These are phyloP conservation scores for Diospyros kaki DNA, from an alignment of 148 eudicot genomes.

Conservation along the genomic window DNA sequence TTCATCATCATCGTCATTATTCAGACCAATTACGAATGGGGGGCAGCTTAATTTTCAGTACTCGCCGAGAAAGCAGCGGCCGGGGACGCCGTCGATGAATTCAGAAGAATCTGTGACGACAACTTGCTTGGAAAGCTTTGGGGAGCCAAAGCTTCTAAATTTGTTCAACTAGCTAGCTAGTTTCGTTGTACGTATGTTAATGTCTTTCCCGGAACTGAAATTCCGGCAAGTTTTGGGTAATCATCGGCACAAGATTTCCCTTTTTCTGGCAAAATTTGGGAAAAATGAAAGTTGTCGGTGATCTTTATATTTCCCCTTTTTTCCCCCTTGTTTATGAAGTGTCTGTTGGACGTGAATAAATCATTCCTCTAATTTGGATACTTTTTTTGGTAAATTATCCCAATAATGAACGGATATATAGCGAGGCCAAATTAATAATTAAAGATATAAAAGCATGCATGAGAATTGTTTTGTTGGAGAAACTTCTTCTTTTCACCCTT, in stretches of 20 bases:
- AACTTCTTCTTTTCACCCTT: too few relatives aligned
- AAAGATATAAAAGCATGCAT: too few relatives aligned
- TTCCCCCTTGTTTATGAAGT: not conserved
- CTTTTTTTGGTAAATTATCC: not conserved
- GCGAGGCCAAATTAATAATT: too few relatives aligned
- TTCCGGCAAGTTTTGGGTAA: constrained; percentile 37
- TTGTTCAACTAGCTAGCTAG: constrained; percentile 28
- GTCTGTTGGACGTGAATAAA: constrained; percentile 16
- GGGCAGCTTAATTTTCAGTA: not conserved
- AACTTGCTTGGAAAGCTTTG: constrained; percentile 38
- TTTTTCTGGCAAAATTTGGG: constrained; percentile 25
- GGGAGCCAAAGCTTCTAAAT: constrained; percentile 34
- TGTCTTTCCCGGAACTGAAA: constrained; percentile 17
- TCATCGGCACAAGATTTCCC: constrained; percentile 60
- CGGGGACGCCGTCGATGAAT: constrained; percentile 52
- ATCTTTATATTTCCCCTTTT: constrained; percentile 3
- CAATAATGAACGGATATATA: too few relatives aligned
- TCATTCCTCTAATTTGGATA: not conserved
- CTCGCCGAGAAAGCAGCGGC: constrained; percentile 27
- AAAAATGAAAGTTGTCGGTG: constrained; percentile 63
- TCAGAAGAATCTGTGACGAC: constrained; percentile 72
- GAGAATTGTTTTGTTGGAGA: too few relatives aligned
- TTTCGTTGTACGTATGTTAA: not conserved
- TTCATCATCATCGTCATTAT: not conserved
- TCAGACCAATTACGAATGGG: not conserved